phyloP scores from a whole-genome alignment of 768 basidiomycete genomes.

The Lactarius quietus region DNA sequence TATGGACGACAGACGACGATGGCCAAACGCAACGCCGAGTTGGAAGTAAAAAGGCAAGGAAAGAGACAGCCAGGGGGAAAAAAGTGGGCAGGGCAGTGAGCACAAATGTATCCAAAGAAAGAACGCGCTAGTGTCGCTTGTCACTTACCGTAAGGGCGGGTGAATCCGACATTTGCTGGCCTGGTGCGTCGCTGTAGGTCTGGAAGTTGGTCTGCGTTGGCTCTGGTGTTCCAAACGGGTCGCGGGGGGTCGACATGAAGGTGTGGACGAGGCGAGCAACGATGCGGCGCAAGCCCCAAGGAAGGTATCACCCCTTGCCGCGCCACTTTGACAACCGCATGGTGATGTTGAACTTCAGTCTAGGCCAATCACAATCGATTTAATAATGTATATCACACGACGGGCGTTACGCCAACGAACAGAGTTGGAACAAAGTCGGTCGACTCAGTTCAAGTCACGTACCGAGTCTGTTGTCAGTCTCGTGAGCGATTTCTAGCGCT shows the following conservation, averaged over 20 bases:
- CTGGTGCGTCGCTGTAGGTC: neutral
- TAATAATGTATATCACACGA: neutral
- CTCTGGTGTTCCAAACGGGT: constrained; percentile 20
- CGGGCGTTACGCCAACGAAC: neutral
- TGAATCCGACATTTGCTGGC: neutral
- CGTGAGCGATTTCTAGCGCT: too few species aligned
- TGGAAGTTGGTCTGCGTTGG: neutral
- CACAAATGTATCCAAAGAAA: neutral
- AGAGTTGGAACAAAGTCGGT: neutral
- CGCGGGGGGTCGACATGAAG: constrained; percentile 4
- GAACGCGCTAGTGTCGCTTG: neutral
- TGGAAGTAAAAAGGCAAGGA: neutral
- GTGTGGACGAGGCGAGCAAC: neutral
- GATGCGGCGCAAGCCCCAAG: too few species aligned
- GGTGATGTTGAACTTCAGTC: neutral
- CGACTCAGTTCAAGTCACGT: neutral
- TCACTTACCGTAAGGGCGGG: constrained; percentile 11
- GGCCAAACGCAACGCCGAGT: constrained; percentile 5
- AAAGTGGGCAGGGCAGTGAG: neutral
- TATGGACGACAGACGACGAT: constrained; percentile 2
- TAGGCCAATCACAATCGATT: neutral
- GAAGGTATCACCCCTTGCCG: too few species aligned
- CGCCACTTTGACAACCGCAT: neutral
- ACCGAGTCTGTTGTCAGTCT: too few species aligned
- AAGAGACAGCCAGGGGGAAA: neutral